A percentile compares a stretch with the other conserved stretches of the same genome.
Conservation (phyloP, 2,329 filamentous ascomycete genomes). For the Cercospora zeae-maydis region DNA sequence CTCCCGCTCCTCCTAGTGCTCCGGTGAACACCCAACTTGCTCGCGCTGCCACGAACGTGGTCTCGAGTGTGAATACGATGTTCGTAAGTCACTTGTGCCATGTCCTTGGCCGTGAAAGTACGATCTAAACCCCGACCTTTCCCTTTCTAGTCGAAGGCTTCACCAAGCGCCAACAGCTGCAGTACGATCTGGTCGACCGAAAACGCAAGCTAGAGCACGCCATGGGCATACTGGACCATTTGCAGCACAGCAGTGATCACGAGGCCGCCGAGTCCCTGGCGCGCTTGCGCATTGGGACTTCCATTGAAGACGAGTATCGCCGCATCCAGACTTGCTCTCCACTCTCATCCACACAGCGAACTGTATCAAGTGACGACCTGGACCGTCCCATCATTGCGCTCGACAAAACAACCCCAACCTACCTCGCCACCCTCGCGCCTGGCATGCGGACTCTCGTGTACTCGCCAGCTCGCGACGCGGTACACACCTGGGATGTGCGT, state of each 20-base stretch:
- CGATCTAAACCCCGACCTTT: not conserved
- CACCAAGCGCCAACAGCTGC: constrained; percentile 23
- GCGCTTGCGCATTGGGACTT: constrained; percentile 22
- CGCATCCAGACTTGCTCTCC: constrained; percentile 4
- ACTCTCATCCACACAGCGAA: not conserved
- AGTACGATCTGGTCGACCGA: constrained; percentile 15
- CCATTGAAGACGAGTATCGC: constrained; percentile 12
- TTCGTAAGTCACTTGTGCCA: not conserved
- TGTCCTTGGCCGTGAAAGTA: no score
- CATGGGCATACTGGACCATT: constrained; percentile 12
- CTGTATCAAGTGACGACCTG: not conserved
- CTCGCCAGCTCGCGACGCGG: not conserved
- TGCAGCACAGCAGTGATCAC: constrained; percentile 22
- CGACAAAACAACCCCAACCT: not conserved
- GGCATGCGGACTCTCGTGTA: not conserved
- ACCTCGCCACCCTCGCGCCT: not conserved
- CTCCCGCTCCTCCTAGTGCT: constrained; percentile 3
- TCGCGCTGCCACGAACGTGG: constrained; percentile 2
- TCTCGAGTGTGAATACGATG: constrained; percentile 22
- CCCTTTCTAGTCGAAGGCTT: constrained; percentile 12
- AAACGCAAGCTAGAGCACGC: constrained; percentile 15
- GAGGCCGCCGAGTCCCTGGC: constrained; percentile 23
- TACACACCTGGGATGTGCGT: not conserved
- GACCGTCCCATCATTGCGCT: not conserved
- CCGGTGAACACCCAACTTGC: constrained; percentile 19